Conservation (phyloP, 768 basidiomycete genomes). For the Polyporus arcularius region DNA sequence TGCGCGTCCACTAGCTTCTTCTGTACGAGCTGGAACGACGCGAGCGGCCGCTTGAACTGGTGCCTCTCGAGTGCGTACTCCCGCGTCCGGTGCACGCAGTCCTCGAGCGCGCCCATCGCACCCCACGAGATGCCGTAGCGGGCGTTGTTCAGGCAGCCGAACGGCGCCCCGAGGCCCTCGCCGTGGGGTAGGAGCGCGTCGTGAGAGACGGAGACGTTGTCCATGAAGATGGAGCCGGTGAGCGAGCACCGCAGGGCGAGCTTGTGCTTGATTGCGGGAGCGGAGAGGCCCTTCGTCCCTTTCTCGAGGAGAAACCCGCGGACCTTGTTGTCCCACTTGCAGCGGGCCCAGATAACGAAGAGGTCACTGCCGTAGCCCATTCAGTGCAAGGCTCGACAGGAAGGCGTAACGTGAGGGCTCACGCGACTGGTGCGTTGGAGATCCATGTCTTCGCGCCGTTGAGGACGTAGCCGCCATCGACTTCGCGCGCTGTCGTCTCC, state of each 20-base stretch:
- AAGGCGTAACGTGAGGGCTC: constrained; percentile 26
- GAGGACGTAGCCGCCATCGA: constrained; percentile 80
- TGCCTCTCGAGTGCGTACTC: constrained; percentile 86
- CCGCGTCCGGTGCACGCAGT: constrained; percentile 77
- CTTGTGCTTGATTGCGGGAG: constrained; percentile 92
- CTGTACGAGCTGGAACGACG: constrained; percentile 96
- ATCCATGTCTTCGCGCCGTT: constrained; percentile 99
- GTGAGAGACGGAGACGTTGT: constrained; percentile 76
- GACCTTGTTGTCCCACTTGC: constrained; percentile 91
- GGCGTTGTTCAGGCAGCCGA: constrained; percentile 91
- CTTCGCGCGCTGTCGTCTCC: constrained; percentile 89
- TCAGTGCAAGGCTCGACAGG: constrained; percentile 15
- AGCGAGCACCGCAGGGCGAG: constrained; percentile 83
- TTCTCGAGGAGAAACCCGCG: constrained; percentile 92
- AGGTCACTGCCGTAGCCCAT: constrained; percentile 57
- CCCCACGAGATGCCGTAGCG: constrained; percentile 94
- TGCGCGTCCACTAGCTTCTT: constrained; percentile 97
- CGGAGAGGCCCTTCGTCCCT: constrained; percentile 78
- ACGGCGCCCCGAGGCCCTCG: constrained; percentile 79
- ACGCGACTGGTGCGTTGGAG: constrained; percentile 90
- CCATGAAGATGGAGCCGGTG: constrained; percentile 91
- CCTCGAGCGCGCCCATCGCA: constrained; percentile 93
- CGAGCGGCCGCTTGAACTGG: constrained; percentile 88
- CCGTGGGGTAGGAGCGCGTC: constrained; percentile 78
- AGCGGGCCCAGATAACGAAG: constrained; percentile 92